phyloP scores from a whole-genome alignment of 2,329 filamentous ascomycete genomes.

The Fusarium tricinctum region DNA sequence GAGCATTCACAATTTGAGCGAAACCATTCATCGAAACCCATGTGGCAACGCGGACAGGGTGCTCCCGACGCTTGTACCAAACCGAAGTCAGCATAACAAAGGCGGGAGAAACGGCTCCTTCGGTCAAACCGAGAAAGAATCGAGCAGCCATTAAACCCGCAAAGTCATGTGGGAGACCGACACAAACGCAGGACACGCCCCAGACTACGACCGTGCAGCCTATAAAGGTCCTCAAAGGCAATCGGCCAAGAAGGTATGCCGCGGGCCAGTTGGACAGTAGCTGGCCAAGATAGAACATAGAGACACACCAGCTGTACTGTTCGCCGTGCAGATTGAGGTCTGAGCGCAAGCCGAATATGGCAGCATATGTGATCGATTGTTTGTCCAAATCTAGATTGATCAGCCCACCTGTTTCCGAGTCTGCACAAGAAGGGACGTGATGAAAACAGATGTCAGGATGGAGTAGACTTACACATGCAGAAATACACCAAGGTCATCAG shows the following conservation, averaged over 20 bases:
- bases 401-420: no score
- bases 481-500: no score
- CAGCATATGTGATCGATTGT: slow-evolving; percentile 37
- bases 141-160: slow-evolving; percentile 43
- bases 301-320: slow-evolving; percentile 34
- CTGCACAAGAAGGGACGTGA: no score
- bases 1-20: slow-evolving; percentile 47
- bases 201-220: slow-evolving; percentile 47
- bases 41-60: slow-evolving; percentile 49
- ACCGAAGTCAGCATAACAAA: slow-evolving; percentile 53
- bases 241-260: slow-evolving; percentile 37
- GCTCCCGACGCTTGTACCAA: slow-evolving; percentile 52
- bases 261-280: slow-evolving; percentile 34
- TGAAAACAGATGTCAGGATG: no score
- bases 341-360: slow-evolving; percentile 30
- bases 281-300: slow-evolving; percentile 41
- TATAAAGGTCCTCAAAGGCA: slow-evolving; percentile 31
- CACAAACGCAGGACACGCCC: slow-evolving; percentile 47
- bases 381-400: slow-evolving; percentile 35
- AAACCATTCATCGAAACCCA: slow-evolving; percentile 52
- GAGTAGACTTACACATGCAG: no score
- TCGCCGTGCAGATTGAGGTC: slow-evolving; percentile 25
- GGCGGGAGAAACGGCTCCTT: slow-evolving; percentile 52
- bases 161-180: slow-evolving; percentile 44
- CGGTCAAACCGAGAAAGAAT: slow-evolving; percentile 51